phyloP scores from a whole-genome alignment of 208 protist species.

The Crithidia acanthocephali region DNA sequence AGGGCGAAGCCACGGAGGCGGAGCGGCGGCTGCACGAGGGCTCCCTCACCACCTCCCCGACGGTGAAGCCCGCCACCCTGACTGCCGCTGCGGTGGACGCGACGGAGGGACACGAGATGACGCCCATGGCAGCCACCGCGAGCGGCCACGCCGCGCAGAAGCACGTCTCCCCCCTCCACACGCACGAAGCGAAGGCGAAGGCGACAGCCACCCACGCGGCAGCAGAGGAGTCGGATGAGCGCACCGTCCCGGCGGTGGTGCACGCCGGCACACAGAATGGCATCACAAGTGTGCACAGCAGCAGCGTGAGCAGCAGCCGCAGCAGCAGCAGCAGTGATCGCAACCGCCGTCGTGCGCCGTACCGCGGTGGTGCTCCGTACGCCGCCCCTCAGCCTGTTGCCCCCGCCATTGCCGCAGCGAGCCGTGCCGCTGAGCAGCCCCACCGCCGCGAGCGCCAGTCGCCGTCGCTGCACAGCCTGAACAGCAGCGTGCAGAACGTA shows the following conservation, averaged over 20 bases:
- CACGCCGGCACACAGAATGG: conserved; percentile 1
- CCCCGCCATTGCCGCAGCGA: neutral
- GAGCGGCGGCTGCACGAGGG: neutral
- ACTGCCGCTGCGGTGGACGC: neutral
- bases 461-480: conserved; percentile 30
- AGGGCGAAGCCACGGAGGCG: conserved; percentile 9
- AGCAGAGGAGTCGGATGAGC: conserved; percentile 8
- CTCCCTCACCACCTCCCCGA: neutral
- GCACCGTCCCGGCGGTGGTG: conserved; percentile 18
- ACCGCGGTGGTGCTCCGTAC: neutral
- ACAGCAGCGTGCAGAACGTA: conserved; percentile 30
- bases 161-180: neutral
- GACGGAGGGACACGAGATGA: neutral
- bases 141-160: neutral
- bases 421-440: neutral
- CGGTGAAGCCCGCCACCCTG: neutral
- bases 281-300: conserved; percentile 19
- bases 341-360: neutral
- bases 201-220: neutral
- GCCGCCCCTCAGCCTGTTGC: neutral
- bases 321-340: neutral
- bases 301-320: conserved; percentile 9
- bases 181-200: neutral
- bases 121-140: neutral
- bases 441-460: conserved; percentile 15